Conservation (phyloP, 306 rosid genomes). For the Pueraria montana region DNA sequence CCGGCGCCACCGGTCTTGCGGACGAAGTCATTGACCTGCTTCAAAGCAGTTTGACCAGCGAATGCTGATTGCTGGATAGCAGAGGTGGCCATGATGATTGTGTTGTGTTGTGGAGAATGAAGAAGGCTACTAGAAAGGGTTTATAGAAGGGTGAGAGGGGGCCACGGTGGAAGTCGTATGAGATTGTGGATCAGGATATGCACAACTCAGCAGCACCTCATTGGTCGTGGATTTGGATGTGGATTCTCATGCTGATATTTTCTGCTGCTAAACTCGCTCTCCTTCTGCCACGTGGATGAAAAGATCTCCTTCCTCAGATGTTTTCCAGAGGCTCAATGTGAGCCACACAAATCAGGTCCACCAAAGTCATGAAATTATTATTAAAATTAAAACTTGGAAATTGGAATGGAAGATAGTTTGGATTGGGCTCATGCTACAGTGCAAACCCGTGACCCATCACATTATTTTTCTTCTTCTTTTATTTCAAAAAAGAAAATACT, state of each 20-base stretch:
- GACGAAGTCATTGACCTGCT: constrained; percentile 83
- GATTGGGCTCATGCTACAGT: constrained; percentile 1
- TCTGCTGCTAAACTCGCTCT: constrained; percentile 22
- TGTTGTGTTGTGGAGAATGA: constrained; percentile 13
- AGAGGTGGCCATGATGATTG: constrained; percentile 78
- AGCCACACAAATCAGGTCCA: constrained; percentile 57
- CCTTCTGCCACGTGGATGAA: constrained; percentile 68
- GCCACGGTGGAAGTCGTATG: constrained; percentile 51
- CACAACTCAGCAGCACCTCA: constrained; percentile 75
- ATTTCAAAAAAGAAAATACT: not conserved
- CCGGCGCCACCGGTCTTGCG: constrained; percentile 68
- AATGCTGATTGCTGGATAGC: constrained; percentile 89
- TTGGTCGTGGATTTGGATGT: constrained; percentile 64
- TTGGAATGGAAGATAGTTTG: not conserved
- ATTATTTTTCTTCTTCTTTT: not conserved
- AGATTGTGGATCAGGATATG: constrained; percentile 86
- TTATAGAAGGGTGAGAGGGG: constrained; percentile 33
- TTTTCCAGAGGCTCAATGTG: constrained; percentile 37
- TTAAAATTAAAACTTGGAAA: not conserved
- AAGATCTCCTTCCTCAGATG: constrained; percentile 49
- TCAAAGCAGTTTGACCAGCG: constrained; percentile 81
- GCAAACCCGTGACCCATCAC: not conserved
- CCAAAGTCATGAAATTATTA: not conserved
- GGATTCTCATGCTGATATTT: constrained; percentile 72
- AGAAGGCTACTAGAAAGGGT: constrained; percentile 16